These are phyloP conservation scores for Amanita phalloides DNA, from an alignment of 768 basidiomycete genomes.

Conservation along the genomic window DNA sequence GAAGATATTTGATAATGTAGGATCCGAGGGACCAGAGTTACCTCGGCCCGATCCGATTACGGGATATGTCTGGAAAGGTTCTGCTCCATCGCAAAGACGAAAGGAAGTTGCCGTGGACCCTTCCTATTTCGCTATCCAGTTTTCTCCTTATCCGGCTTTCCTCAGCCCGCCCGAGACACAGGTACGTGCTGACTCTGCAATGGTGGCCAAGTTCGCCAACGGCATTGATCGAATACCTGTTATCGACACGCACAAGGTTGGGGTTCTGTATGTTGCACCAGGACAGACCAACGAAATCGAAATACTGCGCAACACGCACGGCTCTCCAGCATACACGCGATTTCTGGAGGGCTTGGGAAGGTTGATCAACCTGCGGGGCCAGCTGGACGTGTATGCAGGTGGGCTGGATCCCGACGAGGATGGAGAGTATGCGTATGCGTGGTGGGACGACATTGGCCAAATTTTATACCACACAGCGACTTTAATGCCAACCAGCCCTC, in stretches of 20 bases:
- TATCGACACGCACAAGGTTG: conserved; percentile 96
- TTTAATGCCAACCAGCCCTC: conserved; percentile 77
- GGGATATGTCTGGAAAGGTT: conserved; percentile 82
- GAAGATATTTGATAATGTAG: conserved; percentile 12
- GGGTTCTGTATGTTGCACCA: conserved; percentile 90
- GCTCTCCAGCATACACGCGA: conserved; percentile 89
- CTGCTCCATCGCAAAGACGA: conserved; percentile 80
- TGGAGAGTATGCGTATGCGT: conserved; percentile 95
- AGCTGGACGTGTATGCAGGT: conserved; percentile 87
- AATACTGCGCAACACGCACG: conserved; percentile 83
- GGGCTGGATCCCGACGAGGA: conserved; percentile 87
- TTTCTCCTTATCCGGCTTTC: conserved; percentile 56
- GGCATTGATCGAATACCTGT: conserved; percentile 80
- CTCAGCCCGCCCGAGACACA: conserved; percentile 28
- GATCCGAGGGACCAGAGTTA: conserved; percentile 13
- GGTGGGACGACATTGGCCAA: conserved; percentile 98
- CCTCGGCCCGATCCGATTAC: conserved; percentile 61
- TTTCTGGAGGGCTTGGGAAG: conserved; percentile 87
- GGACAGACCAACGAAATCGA: conserved; percentile 79
- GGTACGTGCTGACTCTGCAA: conserved; percentile 40
- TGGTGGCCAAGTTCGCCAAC: conserved; percentile 47
- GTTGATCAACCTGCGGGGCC: conserved; percentile 80
- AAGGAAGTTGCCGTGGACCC: conserved; percentile 84
- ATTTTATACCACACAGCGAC: conserved; percentile 94
- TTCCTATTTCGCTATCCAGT: conserved; percentile 73